phyloP scores from a whole-genome alignment of 305 asterid genomes.

The Fraxinus sp. region DNA sequence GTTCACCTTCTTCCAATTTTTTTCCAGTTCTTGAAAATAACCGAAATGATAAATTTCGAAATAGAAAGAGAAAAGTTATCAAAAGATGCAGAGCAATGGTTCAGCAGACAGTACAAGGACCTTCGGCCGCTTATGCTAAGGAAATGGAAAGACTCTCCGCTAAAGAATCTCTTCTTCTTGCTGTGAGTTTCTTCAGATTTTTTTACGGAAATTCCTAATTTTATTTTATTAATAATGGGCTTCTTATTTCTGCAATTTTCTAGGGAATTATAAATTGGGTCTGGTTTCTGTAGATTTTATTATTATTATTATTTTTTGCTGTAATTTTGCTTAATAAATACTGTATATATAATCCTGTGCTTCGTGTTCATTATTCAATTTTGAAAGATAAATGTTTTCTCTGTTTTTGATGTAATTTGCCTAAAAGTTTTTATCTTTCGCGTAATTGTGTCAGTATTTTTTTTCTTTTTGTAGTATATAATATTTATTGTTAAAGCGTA shows the following conservation, averaged over 20 bases:
- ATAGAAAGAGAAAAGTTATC: constrained; percentile 20
- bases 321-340: background rate
- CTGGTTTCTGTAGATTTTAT: background rate
- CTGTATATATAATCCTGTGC: background rate
- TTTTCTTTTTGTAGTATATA: background rate
- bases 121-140: constrained; percentile 80
- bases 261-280: background rate
- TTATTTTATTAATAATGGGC: background rate
- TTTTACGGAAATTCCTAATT: background rate
- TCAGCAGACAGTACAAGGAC: constrained; percentile 66
- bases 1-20: constrained; percentile 3
- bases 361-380: background rate
- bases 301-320: background rate
- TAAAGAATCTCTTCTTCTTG: constrained; percentile 83
- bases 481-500: background rate
- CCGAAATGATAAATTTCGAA: constrained; percentile 5
- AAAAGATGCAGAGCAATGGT: constrained; percentile 55
- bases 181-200: constrained; percentile 40
- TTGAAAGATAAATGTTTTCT: background rate
- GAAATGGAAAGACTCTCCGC: constrained; percentile 88
- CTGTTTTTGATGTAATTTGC: background rate
- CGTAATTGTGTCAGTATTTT: background rate
- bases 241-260: background rate
- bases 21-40: constrained; percentile 17
- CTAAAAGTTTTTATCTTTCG: constrained; percentile 9